Evolutionary conservation across 176 grass and related monocot species (phyloP).

Genomic region (Oryza coarctata): DNA sequence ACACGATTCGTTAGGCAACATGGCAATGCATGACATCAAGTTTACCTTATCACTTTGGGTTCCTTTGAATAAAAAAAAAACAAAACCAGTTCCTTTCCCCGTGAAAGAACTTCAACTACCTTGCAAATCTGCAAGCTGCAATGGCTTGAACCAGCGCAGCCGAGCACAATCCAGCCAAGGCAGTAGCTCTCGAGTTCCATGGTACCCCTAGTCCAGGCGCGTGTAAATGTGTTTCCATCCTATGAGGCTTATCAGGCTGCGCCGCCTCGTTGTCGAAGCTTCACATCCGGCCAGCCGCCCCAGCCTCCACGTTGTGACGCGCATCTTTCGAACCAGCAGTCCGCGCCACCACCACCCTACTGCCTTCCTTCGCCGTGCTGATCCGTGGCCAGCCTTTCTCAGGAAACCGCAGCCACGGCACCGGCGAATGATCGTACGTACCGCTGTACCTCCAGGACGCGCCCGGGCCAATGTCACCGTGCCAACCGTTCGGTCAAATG

Average conservation of each 20-base stretch:
- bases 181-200: background rate
- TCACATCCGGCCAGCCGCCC: conserved; percentile 4
- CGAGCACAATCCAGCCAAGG: background rate
- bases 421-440: background rate
- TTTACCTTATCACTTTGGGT: conserved; percentile 13
- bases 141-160: background rate
- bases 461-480: background rate
- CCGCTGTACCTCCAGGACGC: background rate
- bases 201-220: background rate
- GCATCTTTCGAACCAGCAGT: background rate
- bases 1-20: background rate
- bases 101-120: too few species aligned
- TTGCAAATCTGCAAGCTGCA: background rate
- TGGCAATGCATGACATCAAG: background rate
- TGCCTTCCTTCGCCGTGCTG: background rate
- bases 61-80: too few species aligned
- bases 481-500: background rate
- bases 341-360: too few species aligned
- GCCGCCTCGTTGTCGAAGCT: conserved; percentile 31
- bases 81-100: background rate
- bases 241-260: background rate
- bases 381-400: background rate
- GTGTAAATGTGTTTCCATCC: background rate
- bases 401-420: background rate
- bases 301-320: background rate